phyloP scores from a whole-genome alignment of 257 asterid species.

The Handroanthus guayacan region DNA sequence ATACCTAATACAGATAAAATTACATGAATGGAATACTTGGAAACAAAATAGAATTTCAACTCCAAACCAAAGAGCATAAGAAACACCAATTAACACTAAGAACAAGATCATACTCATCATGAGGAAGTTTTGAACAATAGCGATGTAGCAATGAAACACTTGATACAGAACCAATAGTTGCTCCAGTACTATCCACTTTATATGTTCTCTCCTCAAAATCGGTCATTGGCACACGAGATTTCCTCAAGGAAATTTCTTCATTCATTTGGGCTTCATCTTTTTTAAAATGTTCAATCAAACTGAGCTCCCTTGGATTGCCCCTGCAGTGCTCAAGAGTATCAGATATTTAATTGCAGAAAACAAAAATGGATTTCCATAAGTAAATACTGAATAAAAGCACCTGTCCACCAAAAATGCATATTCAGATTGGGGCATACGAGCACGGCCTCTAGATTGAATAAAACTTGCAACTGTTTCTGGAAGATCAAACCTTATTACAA shows the following conservation, averaged over 20 bases:
- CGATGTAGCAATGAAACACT: constrained; percentile 88
- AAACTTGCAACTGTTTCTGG: constrained; percentile 98
- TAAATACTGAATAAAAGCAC: constrained; percentile 47
- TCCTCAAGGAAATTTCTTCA: constrained; percentile 75
- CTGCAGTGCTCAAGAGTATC: constrained; percentile 51
- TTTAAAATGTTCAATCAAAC: constrained; percentile 69
- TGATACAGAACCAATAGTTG: constrained; percentile 75
- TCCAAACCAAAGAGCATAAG: constrained; percentile 17
- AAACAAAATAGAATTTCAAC: constrained; percentile 28
- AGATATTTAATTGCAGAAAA: constrained; percentile 40
- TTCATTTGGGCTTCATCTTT: constrained; percentile 82
- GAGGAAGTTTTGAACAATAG: constrained; percentile 94
- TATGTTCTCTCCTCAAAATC: constrained; percentile 70
- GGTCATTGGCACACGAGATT: constrained; percentile 41
- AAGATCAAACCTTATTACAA: constrained; percentile 97
- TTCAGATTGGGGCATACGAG: constrained; percentile 97
- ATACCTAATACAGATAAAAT: constrained; percentile 59
- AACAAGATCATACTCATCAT: constrained; percentile 78
- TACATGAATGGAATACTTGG: constrained; percentile 8
- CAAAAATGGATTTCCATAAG: constrained; percentile 35
- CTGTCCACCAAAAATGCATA: constrained; percentile 94
- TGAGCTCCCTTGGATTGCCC: constrained; percentile 66
- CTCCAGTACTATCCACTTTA: constrained; percentile 81
- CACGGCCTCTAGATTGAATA: constrained; percentile 98
- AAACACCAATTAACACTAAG: constrained; percentile 32